Conservation (phyloP, 108 stramenopile genomes). For the Nitzschia putrida region DNA sequence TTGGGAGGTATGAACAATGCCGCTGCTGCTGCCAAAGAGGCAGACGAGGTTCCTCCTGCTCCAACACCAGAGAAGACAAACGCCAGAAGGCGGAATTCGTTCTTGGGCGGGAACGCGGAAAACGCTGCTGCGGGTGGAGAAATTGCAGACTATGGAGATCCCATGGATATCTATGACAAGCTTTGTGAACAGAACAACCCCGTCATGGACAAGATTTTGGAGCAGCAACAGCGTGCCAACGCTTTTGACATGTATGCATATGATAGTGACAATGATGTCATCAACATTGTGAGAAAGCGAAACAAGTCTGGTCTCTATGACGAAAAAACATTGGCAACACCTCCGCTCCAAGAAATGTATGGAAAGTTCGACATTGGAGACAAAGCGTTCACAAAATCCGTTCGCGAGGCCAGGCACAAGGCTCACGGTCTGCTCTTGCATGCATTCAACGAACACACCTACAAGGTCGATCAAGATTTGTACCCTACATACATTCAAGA, state of each 20-base stretch:
- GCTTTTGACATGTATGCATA: slow-evolving; percentile 27
- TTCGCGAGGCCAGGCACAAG: slow-evolving; percentile 28
- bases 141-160: slow-evolving; percentile 21
- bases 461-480: slow-evolving; percentile 37
- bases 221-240: slow-evolving; percentile 21
- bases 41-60: neutral
- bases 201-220: slow-evolving; percentile 26
- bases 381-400: slow-evolving; percentile 21
- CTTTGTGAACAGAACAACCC: slow-evolving; percentile 26
- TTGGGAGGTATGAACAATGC: slow-evolving; percentile 5
- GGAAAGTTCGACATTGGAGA: neutral
- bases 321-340: slow-evolving; percentile 35
- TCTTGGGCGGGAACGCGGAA: neutral
- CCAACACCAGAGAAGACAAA: slow-evolving; percentile 9
- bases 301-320: slow-evolving; percentile 24
- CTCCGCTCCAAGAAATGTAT: slow-evolving; percentile 31
- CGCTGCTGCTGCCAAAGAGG: slow-evolving; percentile 1
- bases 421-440: slow-evolving; percentile 42
- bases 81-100: neutral
- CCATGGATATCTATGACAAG: slow-evolving; percentile 23
- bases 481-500: slow-evolving; percentile 21
- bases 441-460: slow-evolving; percentile 47
- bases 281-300: slow-evolving; percentile 27
- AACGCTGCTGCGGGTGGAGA: neutral
- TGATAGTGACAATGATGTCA: slow-evolving; percentile 48